Base-by-base conservation (phyloP, 2,329 filamentous ascomycete species). In the Furcasterigmium furcatum region DNA sequence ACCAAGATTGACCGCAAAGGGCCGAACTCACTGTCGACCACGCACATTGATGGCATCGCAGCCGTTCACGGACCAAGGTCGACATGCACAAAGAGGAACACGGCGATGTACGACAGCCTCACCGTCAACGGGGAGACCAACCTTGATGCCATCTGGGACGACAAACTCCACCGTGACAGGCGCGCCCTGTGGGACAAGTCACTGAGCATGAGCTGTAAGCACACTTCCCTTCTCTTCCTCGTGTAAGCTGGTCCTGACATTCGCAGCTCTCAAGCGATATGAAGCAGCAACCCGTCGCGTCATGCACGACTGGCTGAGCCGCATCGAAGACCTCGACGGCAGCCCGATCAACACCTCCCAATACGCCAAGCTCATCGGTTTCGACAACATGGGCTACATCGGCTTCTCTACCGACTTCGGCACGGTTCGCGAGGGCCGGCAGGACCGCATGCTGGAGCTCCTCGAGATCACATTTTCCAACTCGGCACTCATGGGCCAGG, bases 371-470 rank as follows among this genome's bases (percentile, higher is more conserved):
- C 47, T 61, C 19, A 56, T 61, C 5, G 49, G 56, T 3, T 61
- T 61, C 38, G 57, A 61, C n/a, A 57, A 59, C 16, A 61, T 58
- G 52, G 58, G 59, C 14, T 54, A 52, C 4, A 49, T 59, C 18
- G 59, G 55, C 3, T 61, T 56, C 40, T 55, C 55, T 0, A 45
- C 46, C 10, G 53, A 57, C 9, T 61, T 61, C 13, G 50, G 51
- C 2, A 54, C 52, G 12, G 44, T 61, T 9, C 38, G 49, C 5
- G 50, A 53, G 6, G 57, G 59, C 3, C 47, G 52, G 20, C 54
- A 58, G 18, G 51, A 55, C 27, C 40, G 42, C 5, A 55, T 58
- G 52, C 47, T 61, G 1, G 45, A 51, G 5, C 41, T 55, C 5
- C 47, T 60, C 13, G 51, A 57, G 43, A 27, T 42, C 2, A 51